These are phyloP conservation scores for Solanum ossicruentum DNA, from an alignment of 257 asterid genomes.

Conservation along the genomic window DNA sequence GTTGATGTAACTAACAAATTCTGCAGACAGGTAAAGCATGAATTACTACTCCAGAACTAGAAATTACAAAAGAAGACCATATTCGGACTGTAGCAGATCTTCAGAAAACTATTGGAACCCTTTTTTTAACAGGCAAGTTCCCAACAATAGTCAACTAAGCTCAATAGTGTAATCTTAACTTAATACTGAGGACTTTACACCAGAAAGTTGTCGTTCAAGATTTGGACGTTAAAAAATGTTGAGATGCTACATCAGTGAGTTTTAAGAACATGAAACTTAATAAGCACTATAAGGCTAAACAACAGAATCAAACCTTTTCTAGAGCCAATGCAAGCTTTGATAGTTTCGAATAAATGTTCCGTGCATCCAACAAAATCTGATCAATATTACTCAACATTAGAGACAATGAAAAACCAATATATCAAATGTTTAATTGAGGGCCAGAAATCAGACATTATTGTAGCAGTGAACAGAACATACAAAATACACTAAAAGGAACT, in stretches of 20 bases:
- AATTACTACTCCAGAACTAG: background rate
- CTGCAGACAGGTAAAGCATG: conserved; percentile 23
- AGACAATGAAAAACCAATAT: background rate
- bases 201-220: background rate
- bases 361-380: conserved; percentile 81
- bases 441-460: background rate
- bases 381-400: conserved; percentile 2
- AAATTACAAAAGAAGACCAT: background rate
- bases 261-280: background rate
- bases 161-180: background rate
- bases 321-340: conserved; percentile 83
- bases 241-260: background rate
- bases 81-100: background rate
- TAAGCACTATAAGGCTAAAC: background rate
- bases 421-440: background rate
- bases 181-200: background rate
- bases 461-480: background rate
- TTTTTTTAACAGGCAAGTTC: background rate
- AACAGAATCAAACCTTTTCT: conserved; percentile 57
- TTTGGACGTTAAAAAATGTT: background rate
- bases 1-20: conserved; percentile 71
- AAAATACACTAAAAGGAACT: background rate
- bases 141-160: background rate
- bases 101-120: background rate
- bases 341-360: conserved; percentile 65